Percentiles rank a stretch among this genome's conserved stretches.
These are phyloP conservation scores for Artemisia annua DNA, from an alignment of 129 eudicot genomes.

Conservation along the genomic window DNA sequence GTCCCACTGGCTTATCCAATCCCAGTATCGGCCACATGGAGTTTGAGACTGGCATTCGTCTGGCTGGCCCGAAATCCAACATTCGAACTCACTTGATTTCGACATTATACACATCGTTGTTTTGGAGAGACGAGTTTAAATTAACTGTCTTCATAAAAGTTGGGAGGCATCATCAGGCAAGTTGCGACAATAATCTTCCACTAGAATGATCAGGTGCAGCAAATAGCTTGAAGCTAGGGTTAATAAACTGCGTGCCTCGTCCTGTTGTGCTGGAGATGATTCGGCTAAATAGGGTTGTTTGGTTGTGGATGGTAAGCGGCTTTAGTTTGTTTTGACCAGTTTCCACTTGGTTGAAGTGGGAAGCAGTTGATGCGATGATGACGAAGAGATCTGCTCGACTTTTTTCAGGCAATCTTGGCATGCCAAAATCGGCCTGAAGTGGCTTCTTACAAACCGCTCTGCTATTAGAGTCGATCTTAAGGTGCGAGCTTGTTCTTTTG, in stretches of 20 bases:
- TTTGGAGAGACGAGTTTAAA: no score
- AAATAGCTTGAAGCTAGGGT: no score
- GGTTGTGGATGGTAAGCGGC: neutral
- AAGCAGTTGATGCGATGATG: slow-evolving; percentile 36
- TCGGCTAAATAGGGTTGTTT: slow-evolving; percentile 18
- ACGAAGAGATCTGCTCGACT: slow-evolving; percentile 59
- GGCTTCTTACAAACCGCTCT: slow-evolving; percentile 73
- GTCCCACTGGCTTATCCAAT: no score
- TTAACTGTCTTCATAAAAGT: no score
- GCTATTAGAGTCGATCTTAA: slow-evolving; percentile 83
- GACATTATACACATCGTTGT: no score
- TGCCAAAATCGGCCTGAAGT: slow-evolving; percentile 62
- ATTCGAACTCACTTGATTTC: no score
- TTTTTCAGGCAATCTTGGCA: slow-evolving; percentile 83
- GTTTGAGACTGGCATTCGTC: no score
- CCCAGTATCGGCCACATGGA: no score
- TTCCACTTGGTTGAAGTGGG: slow-evolving; percentile 31
- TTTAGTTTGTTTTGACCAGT: slow-evolving; percentile 33
- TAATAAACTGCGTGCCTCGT: slow-evolving; percentile 12
- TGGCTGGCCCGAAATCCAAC: no score
- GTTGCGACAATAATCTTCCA: no score
- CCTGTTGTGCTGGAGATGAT: slow-evolving; percentile 24
- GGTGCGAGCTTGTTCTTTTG: slow-evolving; percentile 95
- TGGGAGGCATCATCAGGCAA: no score
- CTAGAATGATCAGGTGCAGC: no score